Evolutionary conservation across 75 land plant species (phyloP).

Genomic region (Picea glauca): DNA sequence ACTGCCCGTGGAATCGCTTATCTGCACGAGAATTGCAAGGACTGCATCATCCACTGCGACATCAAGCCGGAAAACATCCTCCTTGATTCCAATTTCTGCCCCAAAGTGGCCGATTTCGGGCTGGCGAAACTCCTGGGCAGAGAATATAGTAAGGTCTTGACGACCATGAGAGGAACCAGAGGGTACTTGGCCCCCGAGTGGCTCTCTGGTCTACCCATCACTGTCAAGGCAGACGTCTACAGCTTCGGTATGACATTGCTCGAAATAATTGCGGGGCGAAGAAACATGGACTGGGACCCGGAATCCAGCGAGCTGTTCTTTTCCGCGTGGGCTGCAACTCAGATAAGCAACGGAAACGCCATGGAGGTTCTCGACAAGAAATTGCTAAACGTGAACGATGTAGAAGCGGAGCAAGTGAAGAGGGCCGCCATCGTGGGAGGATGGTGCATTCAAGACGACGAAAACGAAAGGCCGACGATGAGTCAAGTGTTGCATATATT

Average conservation of each 20-base stretch:
- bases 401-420: neutral
- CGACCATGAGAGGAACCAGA: neutral
- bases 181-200: neutral
- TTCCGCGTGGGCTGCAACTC: neutral
- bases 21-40: neutral
- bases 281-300: neutral
- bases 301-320: neutral
- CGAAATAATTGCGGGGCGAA: neutral
- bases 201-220: neutral
- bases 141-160: neutral
- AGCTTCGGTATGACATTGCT: neutral
- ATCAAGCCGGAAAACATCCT: slow-evolving; percentile 8
- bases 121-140: slow-evolving; percentile 18
- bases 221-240: neutral
- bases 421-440: neutral
- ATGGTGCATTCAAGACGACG: slow-evolving; percentile 1
- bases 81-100: neutral
- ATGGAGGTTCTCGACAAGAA: neutral
- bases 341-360: neutral
- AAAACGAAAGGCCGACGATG: neutral
- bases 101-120: slow-evolving; percentile 15
- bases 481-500: neutral
- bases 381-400: neutral
- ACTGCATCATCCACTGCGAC: slow-evolving; percentile 2
- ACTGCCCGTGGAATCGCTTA: neutral